These are phyloP conservation scores for Lophiotrema nucula DNA, from an alignment of 495 filamentous ascomycete species.

Conservation along the genomic window DNA sequence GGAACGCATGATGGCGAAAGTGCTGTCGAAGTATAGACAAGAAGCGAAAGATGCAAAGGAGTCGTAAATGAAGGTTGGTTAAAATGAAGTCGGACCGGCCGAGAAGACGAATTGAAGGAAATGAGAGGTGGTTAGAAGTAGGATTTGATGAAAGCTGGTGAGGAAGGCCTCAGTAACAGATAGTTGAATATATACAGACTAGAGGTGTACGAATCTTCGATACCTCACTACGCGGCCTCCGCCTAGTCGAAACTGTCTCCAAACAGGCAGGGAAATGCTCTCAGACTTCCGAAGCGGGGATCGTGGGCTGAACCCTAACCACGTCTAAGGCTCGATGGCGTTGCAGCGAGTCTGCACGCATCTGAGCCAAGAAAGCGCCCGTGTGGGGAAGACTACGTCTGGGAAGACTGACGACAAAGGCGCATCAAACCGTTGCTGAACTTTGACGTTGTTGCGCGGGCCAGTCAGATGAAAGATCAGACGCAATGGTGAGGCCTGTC, in stretches of 20 bases:
- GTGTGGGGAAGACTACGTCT: conserved; percentile 2
- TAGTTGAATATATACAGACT: too few relatives aligned
- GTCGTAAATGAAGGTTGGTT: background rate
- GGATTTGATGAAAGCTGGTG: too few relatives aligned
- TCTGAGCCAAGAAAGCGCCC: too few relatives aligned
- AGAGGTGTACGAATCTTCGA: too few relatives aligned
- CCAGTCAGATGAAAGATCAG: too few relatives aligned
- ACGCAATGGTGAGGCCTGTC: conserved; percentile 17
- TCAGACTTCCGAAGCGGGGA: background rate
- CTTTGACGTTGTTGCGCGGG: too few relatives aligned
- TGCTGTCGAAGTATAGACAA: background rate
- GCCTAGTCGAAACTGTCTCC: conserved; percentile 11
- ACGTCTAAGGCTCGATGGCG: too few relatives aligned
- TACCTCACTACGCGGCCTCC: conserved; percentile 19
- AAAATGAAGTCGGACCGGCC: conserved; percentile 19
- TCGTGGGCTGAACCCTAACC: too few relatives aligned
- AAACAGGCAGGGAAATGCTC: conserved; percentile 14
- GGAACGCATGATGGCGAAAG: conserved; percentile 13
- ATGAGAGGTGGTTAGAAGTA: too few relatives aligned
- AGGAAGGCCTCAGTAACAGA: too few relatives aligned
- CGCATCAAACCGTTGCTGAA: conserved; percentile 1
- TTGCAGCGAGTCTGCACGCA: too few relatives aligned
- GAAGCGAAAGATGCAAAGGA: background rate
- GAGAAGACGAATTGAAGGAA: conserved; percentile 14
- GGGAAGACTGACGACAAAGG: conserved; percentile 6